A percentile compares a stretch with the other conserved stretches of the same genome.
These are phyloP conservation scores for Lantana camara DNA, from an alignment of 257 asterid genomes.

Conservation along the genomic window DNA sequence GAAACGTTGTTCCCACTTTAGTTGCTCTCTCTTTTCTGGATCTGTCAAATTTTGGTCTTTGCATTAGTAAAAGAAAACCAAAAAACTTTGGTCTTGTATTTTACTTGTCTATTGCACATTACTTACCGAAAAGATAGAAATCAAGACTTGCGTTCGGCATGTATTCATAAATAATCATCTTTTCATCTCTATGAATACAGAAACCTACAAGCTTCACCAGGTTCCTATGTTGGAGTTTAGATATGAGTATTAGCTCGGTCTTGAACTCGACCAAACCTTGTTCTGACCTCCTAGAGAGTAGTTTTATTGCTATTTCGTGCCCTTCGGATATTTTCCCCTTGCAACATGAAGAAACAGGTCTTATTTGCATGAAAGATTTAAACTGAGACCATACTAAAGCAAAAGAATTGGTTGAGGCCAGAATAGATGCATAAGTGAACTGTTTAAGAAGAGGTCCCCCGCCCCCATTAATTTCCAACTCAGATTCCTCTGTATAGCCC, in stretches of 20 bases:
- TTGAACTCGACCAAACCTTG: conserved; percentile 55
- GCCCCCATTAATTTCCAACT: no score
- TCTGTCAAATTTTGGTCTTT: background rate
- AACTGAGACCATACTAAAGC: conserved; percentile 1
- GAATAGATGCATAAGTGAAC: conserved; percentile 31
- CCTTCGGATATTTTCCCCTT: conserved; percentile 44
- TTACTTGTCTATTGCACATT: background rate
- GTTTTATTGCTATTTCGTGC: no score
- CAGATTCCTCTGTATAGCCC: background rate
- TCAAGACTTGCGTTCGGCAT: no score
- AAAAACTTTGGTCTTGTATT: no score
- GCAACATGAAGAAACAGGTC: background rate
- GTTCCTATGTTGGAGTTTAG: conserved; percentile 50
- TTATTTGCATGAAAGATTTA: background rate
- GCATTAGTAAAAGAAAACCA: background rate
- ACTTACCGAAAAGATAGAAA: background rate
- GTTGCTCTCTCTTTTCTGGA: background rate
- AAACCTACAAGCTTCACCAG: conserved; percentile 46
- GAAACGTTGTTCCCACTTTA: background rate
- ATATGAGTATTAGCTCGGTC: conserved; percentile 42
- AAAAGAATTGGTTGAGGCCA: conserved; percentile 38
- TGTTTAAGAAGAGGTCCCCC: conserved; percentile 30
- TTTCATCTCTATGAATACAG: no score
- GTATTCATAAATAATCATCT: no score
- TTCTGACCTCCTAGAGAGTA: conserved; percentile 34